These are phyloP conservation scores for Gaertneriomyces sp. DNA, from an alignment of 192 early-diverging fungal species.

Conservation along the genomic window DNA sequence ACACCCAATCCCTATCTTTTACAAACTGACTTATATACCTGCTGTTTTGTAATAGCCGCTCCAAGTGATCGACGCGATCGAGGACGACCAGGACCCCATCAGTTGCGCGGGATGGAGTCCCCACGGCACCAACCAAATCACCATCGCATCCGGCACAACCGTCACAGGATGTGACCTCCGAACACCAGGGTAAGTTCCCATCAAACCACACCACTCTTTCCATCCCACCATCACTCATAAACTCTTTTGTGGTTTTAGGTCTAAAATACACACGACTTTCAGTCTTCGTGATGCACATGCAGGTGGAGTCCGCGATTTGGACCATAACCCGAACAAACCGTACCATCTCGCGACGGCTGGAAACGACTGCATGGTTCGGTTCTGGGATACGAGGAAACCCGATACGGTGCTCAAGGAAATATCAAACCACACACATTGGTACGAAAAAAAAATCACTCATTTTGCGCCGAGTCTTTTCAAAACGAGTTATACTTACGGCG, in stretches of 20 bases:
- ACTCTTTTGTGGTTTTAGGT: too few species aligned
- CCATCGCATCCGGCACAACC: conserved; percentile 1
- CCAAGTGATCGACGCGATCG: too few species aligned
- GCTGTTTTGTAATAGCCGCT: neutral
- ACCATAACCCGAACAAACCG: conserved; percentile 87
- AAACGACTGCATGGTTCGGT: conserved; percentile 80
- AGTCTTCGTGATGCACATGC: conserved; percentile 65
- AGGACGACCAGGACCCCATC: too few species aligned
- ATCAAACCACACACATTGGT: conserved; percentile 84
- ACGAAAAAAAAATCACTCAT: conserved; percentile 6
- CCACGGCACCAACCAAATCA: neutral
- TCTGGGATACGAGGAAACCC: conserved; percentile 79
- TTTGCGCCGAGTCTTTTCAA: too few species aligned
- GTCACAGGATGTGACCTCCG: conserved; percentile 11
- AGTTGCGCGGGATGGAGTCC: conserved; percentile 23
- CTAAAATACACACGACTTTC: too few species aligned
- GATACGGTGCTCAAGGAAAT: conserved; percentile 60
- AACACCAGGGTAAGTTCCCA: neutral
- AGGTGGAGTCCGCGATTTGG: conserved; percentile 65
- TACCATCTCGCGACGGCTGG: conserved; percentile 78
- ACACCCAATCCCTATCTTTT: neutral
- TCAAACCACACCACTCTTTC: neutral
- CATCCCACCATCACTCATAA: too few species aligned
- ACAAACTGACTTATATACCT: neutral
- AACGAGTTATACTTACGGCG: neutral